These are phyloP conservation scores for Phytophthora sp. DNA, from an alignment of 352 stramenopile genomes.

Conservation along the genomic window DNA sequence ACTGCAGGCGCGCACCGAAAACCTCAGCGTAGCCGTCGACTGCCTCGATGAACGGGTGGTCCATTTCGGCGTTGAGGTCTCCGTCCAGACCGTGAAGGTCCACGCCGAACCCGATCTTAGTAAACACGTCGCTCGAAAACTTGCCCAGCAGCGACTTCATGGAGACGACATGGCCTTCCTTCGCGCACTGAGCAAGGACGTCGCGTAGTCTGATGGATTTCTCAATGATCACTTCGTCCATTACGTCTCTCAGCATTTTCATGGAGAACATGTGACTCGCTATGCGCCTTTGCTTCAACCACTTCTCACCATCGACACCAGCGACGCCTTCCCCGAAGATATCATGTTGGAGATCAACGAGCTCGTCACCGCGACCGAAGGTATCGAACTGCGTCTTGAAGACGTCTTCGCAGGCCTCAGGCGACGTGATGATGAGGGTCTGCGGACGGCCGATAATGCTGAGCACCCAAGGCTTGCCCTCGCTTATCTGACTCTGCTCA, in stretches of 20 bases:
- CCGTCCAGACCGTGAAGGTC: slow-evolving; percentile 54
- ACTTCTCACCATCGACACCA: slow-evolving; percentile 48
- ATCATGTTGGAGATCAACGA: slow-evolving; percentile 39
- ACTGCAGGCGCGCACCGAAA: slow-evolving; percentile 50
- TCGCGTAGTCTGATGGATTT: slow-evolving; percentile 42
- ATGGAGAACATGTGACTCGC: slow-evolving; percentile 83
- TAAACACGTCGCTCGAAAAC: slow-evolving; percentile 81
- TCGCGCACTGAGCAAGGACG: slow-evolving; percentile 32
- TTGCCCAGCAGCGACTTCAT: slow-evolving; percentile 57
- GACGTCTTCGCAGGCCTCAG: slow-evolving; percentile 38
- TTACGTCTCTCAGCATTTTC: slow-evolving; percentile 41
- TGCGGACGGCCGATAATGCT: slow-evolving; percentile 46
- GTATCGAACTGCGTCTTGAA: slow-evolving; percentile 57
- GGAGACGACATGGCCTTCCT: slow-evolving; percentile 9
- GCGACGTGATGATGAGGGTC: slow-evolving; percentile 49
- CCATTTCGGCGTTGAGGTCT: slow-evolving; percentile 39
- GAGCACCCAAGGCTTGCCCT: slow-evolving; percentile 56
- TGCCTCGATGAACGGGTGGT: slow-evolving; percentile 55
- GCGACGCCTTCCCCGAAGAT: slow-evolving; percentile 67
- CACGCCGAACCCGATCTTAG: slow-evolving; percentile 75
- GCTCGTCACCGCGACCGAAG: slow-evolving; percentile 45
- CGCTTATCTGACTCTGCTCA: slow-evolving; percentile 48
- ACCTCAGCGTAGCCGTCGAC: slow-evolving; percentile 45
- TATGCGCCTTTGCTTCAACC: slow-evolving; percentile 63
- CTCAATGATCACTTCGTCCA: slow-evolving; percentile 46